Evolutionary conservation across 345 rosid genomes (phyloP).

Genomic region (Populus euphratica): DNA sequence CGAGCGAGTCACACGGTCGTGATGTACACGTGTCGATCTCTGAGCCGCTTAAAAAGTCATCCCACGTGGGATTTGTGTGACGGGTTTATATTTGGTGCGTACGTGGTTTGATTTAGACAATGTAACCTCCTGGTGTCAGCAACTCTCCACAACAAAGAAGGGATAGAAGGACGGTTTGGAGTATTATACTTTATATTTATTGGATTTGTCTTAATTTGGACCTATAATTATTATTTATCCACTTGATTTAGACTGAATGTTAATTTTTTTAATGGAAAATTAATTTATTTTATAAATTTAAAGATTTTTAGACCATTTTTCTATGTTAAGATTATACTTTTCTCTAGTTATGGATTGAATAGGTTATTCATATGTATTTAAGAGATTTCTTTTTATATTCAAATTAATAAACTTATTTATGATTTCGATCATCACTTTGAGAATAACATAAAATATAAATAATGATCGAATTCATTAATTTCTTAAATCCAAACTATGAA

Average conservation of each 20-base stretch:
- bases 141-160: background rate
- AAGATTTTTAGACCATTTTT: no score
- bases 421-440: no score
- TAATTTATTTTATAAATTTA: no score
- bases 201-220: no score
- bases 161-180: background rate
- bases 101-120: conserved; percentile 33
- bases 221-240: background rate
- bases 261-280: background rate
- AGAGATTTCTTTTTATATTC: no score
- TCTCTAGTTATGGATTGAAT: no score
- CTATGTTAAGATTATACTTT: no score
- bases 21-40: conserved; percentile 9
- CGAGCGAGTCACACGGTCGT: conserved; percentile 28
- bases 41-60: background rate
- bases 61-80: conserved; percentile 21
- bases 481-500: no score
- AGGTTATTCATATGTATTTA: no score
- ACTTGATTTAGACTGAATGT: background rate
- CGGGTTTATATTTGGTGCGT: conserved; percentile 18
- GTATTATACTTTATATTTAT: background rate
- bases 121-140: conserved; percentile 19
- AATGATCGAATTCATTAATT: no score
- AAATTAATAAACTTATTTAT: no score
- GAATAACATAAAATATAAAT: no score